Conservation (phyloP, 2,329 filamentous ascomycete species). For the Clarireedia homoeocarpa region DNA sequence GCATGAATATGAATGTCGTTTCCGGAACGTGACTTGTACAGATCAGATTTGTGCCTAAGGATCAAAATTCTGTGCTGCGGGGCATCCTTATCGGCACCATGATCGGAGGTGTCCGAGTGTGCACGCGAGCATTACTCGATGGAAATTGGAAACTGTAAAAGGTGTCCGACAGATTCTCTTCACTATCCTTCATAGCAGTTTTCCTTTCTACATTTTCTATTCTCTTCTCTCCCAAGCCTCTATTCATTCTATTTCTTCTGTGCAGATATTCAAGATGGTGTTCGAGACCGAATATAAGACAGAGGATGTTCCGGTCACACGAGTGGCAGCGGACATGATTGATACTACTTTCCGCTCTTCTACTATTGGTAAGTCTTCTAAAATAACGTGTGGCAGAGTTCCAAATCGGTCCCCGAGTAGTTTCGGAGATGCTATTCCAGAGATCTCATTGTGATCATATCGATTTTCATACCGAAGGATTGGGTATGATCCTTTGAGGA, state of each 20-base stretch:
- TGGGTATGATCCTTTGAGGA: too few relatives aligned
- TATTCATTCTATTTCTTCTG: not conserved
- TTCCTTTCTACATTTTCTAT: not conserved
- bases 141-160: constrained; percentile 12
- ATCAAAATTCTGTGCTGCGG: constrained; percentile 1
- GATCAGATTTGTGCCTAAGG: too few relatives aligned
- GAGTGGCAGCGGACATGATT: constrained; percentile 45
- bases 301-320: constrained; percentile 43
- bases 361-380: constrained; percentile 46
- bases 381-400: not conserved
- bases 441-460: too few relatives aligned
- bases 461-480: too few relatives aligned
- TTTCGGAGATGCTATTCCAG: too few relatives aligned
- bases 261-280: constrained; percentile 18
- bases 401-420: too few relatives aligned
- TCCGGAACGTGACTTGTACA: too few relatives aligned
- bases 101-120: constrained; percentile 11
- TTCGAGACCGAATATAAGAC: constrained; percentile 45
- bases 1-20: too few relatives aligned
- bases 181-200: not conserved
- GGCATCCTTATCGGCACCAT: constrained; percentile 8
- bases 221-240: not conserved
- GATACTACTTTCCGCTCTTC: constrained; percentile 54
- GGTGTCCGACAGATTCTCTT: not conserved
- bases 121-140: constrained; percentile 21